phyloP scores from a whole-genome alignment of 1,284 basidiomycete genomes.

The Microbotryum intermedium region DNA sequence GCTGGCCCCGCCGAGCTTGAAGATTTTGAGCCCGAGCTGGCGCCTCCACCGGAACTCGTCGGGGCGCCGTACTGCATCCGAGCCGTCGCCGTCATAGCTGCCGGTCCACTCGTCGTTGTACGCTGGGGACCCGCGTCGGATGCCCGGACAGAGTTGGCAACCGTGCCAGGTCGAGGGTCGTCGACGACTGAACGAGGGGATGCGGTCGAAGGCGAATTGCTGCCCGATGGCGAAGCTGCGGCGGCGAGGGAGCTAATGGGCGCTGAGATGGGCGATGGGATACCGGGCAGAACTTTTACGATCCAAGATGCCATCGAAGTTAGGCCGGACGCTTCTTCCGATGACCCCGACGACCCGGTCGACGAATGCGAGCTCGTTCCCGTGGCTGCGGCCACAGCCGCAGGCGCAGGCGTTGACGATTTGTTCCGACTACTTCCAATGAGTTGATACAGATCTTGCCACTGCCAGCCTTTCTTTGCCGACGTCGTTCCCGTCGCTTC shows the following conservation, averaged over 20 bases:
- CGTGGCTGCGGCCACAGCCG: too few species aligned
- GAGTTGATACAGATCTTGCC: conserved; percentile 28
- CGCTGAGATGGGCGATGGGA: background rate
- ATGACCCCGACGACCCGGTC: too few species aligned
- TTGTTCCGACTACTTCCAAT: conserved; percentile 10
- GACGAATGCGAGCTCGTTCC: too few species aligned
- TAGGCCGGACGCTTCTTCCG: conserved; percentile 18
- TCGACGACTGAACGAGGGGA: background rate
- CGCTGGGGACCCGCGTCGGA: background rate
- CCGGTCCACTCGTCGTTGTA: background rate
- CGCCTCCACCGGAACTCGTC: background rate
- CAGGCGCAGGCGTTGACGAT: background rate
- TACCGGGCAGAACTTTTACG: conserved; percentile 27
- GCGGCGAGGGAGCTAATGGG: conserved; percentile 3
- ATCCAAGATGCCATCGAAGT: conserved; percentile 32
- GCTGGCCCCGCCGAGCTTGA: background rate
- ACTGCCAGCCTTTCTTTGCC: conserved; percentile 18
- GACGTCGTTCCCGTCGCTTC: background rate
- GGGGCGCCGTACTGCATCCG: conserved; percentile 28
- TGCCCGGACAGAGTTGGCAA: background rate
- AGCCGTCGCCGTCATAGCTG: conserved; percentile 11
- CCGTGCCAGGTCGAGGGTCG: conserved; percentile 2
- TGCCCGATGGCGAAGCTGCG: conserved; percentile 6
- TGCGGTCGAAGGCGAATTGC: background rate
- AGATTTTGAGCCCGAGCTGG: background rate